Evolutionary conservation across 73 alveolate genomes (phyloP), one percentile per base, ranked within the genome.

Genomic region (Durusdinium trenchii): DNA sequence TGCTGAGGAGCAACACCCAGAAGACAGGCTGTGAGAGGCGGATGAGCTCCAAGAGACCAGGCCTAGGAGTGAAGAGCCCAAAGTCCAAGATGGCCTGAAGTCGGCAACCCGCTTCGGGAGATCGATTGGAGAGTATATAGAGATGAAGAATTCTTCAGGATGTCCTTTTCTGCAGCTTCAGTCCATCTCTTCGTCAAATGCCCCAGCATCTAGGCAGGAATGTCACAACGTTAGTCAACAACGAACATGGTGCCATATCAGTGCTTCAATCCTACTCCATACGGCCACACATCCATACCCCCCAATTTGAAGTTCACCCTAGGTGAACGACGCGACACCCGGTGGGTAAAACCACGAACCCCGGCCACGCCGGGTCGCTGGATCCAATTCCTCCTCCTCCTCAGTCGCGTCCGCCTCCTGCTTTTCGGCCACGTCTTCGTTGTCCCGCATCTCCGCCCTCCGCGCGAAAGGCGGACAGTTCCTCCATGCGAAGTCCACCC

Each of bases 71-170:
- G 86, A 89, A 89, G 18, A 89, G 71, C n/a, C 96, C 96, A 42
- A 89, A 89, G 73, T 89, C 96, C 86, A 89, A 47, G 35, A 86
- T n/a, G n/a, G 62, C 96, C 96, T 89, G 40, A 35, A 67, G n/a
- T n/a, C n/a, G n/a, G n/a, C n/a, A n/a, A n/a, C n/a, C n/a, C n/a
- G n/a, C n/a, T n/a, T n/a, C n/a, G n/a, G n/a, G n/a, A n/a, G n/a
- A n/a, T n/a, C n/a, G n/a, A n/a, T n/a, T n/a, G n/a, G n/a, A n/a
- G n/a, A n/a, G n/a, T n/a, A n/a, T n/a, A n/a, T n/a, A n/a, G n/a
- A n/a, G n/a, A n/a, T n/a, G n/a, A n/a, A n/a, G n/a, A n/a, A n/a
- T n/a, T n/a, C n/a, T n/a, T n/a, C n/a, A n/a, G n/a, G n/a, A n/a
- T n/a, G n/a, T n/a, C n/a, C n/a, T n/a, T n/a, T n/a, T n/a, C n/a